Base-by-base conservation (phyloP, 2,329 filamentous ascomycete species). In the Tolypocladium paradoxum region DNA sequence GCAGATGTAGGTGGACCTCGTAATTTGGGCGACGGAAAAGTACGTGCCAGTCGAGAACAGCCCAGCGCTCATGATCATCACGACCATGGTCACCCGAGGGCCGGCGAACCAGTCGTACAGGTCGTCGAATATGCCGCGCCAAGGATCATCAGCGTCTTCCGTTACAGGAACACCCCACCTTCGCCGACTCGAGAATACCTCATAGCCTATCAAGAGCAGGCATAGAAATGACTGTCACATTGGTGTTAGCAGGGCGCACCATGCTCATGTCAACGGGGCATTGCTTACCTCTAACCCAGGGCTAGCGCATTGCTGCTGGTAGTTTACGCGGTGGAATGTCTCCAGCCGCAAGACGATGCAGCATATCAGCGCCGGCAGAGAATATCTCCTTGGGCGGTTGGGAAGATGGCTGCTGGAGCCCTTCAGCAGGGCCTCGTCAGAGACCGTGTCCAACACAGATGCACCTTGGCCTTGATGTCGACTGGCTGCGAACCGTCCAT, bases 1-100 rank as follows among this genome's bases (percentile, higher is more conserved):
- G 58, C 79, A 82, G 53, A 79, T 72, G 54, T 75, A 79, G 0
- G 75, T 78, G 14, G 78, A 80, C n/a, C 60, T 65, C 20, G 63
- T 60, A 3, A 66, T 65, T n/a, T 70, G 68, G 16, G 67, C 65
- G 2, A 69, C 59, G 18, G 71, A 65, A 2, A 72, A 60, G 53
- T 69, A 77, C 3, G 73, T 70, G 3, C 76, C 75, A 4, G 67
- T 66, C 12, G 70, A 67, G 40, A 80, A 65, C n/a, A 73, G 54
- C 20, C 70, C 6, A 6, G 66, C 65, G 46, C 69, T 67, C 22
- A 68, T 48, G 2, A 74, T 57, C 20, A 72, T 63, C 45, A 68
- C 65, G 4, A 70, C 59, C 53, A 70, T 61, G 36, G 61, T 58
- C 24, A 69, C 64, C 11, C 68, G 66, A 0, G 76, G 74, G 20